Evolutionary conservation across 208 protist genomes (phyloP).

Genomic region (Trypanosoma avium): DNA sequence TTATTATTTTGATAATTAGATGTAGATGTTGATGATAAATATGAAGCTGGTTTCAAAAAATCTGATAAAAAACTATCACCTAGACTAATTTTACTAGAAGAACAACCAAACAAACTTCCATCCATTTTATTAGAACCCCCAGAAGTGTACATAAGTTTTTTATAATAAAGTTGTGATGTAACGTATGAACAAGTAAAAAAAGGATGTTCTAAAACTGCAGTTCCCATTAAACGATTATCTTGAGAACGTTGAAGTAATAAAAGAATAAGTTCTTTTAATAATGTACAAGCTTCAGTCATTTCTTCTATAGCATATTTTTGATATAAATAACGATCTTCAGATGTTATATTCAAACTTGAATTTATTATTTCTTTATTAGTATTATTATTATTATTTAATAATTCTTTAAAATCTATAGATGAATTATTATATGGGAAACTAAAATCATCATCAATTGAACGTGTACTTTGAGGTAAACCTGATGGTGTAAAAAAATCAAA

Average conservation of each 20-base stretch:
- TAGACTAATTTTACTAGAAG: neutral
- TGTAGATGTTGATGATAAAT: no score
- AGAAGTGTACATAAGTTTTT: no score
- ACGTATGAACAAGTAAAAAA: constrained; percentile 86
- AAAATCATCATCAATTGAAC: neutral
- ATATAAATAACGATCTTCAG: constrained; percentile 36
- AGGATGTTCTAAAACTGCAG: constrained; percentile 76
- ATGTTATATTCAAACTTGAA: neutral
- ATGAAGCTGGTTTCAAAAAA: no score
- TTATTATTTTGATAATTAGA: no score
- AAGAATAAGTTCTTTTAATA: constrained; percentile 66
- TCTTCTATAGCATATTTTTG: constrained; percentile 36
- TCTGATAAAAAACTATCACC: no score
- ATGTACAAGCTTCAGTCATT: constrained; percentile 54
- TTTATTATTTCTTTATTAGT: neutral
- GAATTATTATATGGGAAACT: neutral
- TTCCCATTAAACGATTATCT: constrained; percentile 60
- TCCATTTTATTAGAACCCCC: no score
- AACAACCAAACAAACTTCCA: neutral
- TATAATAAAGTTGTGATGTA: constrained; percentile 74
- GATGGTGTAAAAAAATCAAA: neutral
- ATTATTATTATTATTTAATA: neutral
- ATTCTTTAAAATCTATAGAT: neutral
- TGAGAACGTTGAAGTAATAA: constrained; percentile 55
- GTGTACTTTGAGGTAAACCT: neutral